phyloP scores from a whole-genome alignment of 2,329 filamentous ascomycete species.

The Ophiostoma quercus region DNA sequence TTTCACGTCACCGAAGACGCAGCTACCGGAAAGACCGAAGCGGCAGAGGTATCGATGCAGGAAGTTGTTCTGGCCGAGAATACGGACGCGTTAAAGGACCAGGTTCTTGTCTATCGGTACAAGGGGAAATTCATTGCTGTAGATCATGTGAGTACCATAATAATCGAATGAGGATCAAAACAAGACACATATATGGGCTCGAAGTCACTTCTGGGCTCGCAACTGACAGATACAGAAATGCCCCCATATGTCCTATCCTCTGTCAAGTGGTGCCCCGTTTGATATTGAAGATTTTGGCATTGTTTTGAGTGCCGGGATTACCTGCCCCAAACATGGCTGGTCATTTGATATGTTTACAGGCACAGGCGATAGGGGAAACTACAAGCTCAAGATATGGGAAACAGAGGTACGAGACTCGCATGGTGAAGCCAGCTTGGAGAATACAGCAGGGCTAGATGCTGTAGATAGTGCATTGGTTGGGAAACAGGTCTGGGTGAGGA shows the following conservation, averaged over 20 bases:
- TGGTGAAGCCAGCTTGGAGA: neutral
- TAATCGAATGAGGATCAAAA: neutral
- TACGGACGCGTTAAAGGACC: conserved; percentile 45
- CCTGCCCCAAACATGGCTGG: conserved; percentile 66
- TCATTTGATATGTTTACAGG: conserved; percentile 65
- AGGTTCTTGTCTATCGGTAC: conserved; percentile 62
- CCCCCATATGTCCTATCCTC: conserved; percentile 61
- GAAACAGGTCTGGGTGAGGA: conserved; percentile 42
- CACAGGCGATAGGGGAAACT: conserved; percentile 55
- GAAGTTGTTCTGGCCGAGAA: conserved; percentile 32
- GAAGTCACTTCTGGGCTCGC: neutral
- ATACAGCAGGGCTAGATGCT: neutral
- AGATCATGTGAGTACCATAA: conserved; percentile 54
- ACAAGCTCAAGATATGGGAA: conserved; percentile 60
- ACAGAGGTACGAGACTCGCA: conserved; percentile 46
- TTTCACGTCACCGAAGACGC: conserved; percentile 46
- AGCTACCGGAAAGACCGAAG: conserved; percentile 32
- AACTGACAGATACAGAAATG: conserved; percentile 47
- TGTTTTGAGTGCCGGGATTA: conserved; percentile 55
- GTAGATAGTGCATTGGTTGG: neutral
- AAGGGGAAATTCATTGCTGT: conserved; percentile 60
- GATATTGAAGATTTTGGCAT: conserved; percentile 66
- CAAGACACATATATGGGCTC: too few relatives aligned
- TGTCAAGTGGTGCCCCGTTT: conserved; percentile 58
- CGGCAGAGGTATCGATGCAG: conserved; percentile 36